These are phyloP conservation scores for Kodamaea plutei DNA, from an alignment of 1,139 yeast species.

Conservation along the genomic window DNA sequence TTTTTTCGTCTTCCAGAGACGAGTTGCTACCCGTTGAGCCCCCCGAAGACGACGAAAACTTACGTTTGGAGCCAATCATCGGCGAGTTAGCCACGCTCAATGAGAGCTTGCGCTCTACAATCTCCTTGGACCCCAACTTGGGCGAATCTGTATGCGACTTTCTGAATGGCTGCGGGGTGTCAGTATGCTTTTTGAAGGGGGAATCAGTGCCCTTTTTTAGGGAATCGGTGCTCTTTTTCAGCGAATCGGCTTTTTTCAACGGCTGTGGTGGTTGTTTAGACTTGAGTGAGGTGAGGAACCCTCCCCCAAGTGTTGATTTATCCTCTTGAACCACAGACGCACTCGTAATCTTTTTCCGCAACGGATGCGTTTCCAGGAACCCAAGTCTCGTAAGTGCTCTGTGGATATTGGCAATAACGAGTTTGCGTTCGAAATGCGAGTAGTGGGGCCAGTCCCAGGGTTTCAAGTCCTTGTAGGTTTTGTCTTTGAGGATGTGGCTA, in stretches of 20 bases:
- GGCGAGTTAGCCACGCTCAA: constrained; percentile 8
- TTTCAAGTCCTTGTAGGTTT: constrained; percentile 37
- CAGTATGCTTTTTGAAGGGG: too few relatives aligned
- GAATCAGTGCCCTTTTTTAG: too few relatives aligned
- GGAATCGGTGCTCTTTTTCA: too few relatives aligned
- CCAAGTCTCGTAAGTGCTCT: constrained; percentile 43
- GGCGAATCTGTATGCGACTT: constrained; percentile 22
- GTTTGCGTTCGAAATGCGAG: constrained; percentile 29
- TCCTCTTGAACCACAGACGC: neutral
- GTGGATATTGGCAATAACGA: constrained; percentile 32
- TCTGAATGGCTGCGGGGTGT: constrained; percentile 16
- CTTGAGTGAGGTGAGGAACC: constrained; percentile 14
- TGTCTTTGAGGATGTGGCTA: constrained; percentile 33
- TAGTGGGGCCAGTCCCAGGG: constrained; percentile 40
- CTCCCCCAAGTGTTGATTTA: constrained; percentile 20
- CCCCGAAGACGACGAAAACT: constrained; percentile 12
- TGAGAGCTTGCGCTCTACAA: constrained; percentile 3
- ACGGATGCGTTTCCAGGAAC: constrained; percentile 43
- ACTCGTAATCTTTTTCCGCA: constrained; percentile 35
- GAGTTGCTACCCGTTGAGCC: constrained; percentile 15
- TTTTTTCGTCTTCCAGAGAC: constrained; percentile 19
- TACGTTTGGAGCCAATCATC: constrained; percentile 9
- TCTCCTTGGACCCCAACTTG: constrained; percentile 9
- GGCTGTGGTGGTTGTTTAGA: too few relatives aligned
- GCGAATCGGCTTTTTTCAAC: too few relatives aligned